Conservation (phyloP, 2,329 filamentous ascomycete genomes). For the Clonostachys rhizophaga region DNA sequence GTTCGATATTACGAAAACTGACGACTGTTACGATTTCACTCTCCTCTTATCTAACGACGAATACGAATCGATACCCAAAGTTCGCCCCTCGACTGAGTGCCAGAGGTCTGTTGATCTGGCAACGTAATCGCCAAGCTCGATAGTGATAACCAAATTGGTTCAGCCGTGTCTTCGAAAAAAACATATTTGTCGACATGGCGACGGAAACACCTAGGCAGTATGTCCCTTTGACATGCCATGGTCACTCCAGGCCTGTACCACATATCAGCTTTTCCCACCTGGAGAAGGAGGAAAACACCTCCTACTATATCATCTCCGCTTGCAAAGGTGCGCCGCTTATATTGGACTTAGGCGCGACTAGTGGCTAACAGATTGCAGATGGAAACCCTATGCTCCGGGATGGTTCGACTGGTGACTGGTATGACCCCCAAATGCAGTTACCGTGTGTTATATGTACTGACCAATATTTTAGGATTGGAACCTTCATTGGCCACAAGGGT, state of each 20-base stretch:
- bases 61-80: background rate
- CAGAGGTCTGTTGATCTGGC: too few species aligned
- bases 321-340: conserved; percentile 64
- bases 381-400: conserved; percentile 98
- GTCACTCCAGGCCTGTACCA: conserved; percentile 87
- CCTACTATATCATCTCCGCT: conserved; percentile 89
- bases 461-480: conserved; percentile 83
- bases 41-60: background rate
- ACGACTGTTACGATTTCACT: too few species aligned
- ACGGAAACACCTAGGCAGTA: conserved; percentile 47
- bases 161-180: background rate
- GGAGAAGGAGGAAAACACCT: conserved; percentile 62
- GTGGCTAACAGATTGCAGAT: conserved; percentile 49
- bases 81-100: background rate
- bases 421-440: conserved; percentile 14
- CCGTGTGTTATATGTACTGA: conserved; percentile 6
- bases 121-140: too few species aligned
- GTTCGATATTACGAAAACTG: too few species aligned
- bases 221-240: conserved; percentile 89
- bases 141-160: too few species aligned
- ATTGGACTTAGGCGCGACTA: conserved; percentile 4
- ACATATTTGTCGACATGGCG: conserved; percentile 19
- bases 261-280: conserved; percentile 86
- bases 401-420: conserved; percentile 93
- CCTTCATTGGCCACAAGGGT: conserved; percentile 96